Evolutionary conservation across 1,284 basidiomycete genomes (phyloP).

Genomic region (Vanrija humicola): DNA sequence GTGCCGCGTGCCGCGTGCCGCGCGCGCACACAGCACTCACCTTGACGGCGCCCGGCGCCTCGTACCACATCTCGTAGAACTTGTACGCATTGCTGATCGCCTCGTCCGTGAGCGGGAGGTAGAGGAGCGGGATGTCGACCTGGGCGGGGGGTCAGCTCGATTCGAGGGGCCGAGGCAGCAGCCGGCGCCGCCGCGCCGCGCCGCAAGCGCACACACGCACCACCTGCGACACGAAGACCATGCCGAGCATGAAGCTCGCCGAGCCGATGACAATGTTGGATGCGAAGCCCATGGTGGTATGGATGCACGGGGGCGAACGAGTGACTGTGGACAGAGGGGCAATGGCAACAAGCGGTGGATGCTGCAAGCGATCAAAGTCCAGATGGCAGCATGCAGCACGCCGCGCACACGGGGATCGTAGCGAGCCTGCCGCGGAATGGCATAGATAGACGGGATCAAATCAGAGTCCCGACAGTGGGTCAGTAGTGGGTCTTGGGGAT

Average conservation of each 20-base stretch:
- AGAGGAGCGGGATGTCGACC: constrained; percentile 78
- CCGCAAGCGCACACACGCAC: constrained; percentile 23
- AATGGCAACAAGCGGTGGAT: too few relatives aligned
- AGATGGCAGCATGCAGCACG: neutral
- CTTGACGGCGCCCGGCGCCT: constrained; percentile 83
- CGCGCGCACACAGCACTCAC: constrained; percentile 48
- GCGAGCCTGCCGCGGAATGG: too few relatives aligned
- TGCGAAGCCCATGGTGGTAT: constrained; percentile 67
- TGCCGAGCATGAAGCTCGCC: constrained; percentile 78
- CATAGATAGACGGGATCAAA: too few relatives aligned
- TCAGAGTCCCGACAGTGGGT: too few relatives aligned
- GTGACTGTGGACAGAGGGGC: too few relatives aligned
- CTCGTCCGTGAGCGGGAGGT: constrained; percentile 58
- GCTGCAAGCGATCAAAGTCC: neutral
- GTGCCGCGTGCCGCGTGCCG: neutral
- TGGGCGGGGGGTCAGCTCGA: constrained; percentile 42
- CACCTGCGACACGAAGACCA: constrained; percentile 74
- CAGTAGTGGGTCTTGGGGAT: too few relatives aligned
- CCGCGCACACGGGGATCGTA: too few relatives aligned
- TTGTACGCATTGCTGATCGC: constrained; percentile 69
- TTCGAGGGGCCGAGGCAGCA: neutral
- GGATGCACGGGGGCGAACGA: neutral
- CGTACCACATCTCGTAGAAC: constrained; percentile 86
- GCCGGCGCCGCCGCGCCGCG: neutral
- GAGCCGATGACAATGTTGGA: constrained; percentile 76